A percentile compares a stretch with the other conserved stretches of the same genome.
These are phyloP conservation scores for Globisporangium megalacanthum DNA, from an alignment of 352 stramenopile species.

Conservation along the genomic window DNA sequence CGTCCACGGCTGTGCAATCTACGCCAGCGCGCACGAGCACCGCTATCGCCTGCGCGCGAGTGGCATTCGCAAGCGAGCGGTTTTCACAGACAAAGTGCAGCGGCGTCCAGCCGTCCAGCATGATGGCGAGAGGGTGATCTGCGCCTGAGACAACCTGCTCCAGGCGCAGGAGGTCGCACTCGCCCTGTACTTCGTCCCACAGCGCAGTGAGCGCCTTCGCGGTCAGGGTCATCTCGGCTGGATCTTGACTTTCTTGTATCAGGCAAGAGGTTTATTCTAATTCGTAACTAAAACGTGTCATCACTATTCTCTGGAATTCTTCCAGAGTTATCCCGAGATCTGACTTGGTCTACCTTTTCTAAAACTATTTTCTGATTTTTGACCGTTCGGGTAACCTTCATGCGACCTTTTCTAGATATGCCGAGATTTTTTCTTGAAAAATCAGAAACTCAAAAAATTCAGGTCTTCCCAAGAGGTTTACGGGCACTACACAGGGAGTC, in stretches of 20 bases:
- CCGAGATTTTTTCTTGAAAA: too few relatives aligned
- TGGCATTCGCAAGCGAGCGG: conserved; percentile 28
- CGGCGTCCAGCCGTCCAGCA: conserved; percentile 72
- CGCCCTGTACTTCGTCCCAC: conserved; percentile 71
- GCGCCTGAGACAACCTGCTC: conserved; percentile 25
- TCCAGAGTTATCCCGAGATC: too few relatives aligned
- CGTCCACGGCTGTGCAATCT: conserved; percentile 53
- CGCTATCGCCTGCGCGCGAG: conserved; percentile 32
- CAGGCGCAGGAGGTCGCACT: conserved; percentile 36
- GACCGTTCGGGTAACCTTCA: too few relatives aligned
- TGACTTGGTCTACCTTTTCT: too few relatives aligned
- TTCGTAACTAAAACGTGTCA: too few relatives aligned
- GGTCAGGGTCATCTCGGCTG: not conserved
- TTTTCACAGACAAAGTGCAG: conserved; percentile 77
- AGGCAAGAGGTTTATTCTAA: too few relatives aligned
- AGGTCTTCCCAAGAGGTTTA: too few relatives aligned
- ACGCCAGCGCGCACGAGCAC: conserved; percentile 34
- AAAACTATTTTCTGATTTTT: too few relatives aligned
- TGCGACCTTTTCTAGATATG: too few relatives aligned
- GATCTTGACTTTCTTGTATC: too few relatives aligned
- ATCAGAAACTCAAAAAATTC: not conserved
- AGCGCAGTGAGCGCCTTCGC: conserved; percentile 25
- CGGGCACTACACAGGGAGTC: too few relatives aligned
- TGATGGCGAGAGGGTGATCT: not conserved
- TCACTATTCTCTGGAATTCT: too few relatives aligned